Base-by-base conservation (phyloP, 495 filamentous ascomycete genomes). In the Cetradonia linearis region DNA sequence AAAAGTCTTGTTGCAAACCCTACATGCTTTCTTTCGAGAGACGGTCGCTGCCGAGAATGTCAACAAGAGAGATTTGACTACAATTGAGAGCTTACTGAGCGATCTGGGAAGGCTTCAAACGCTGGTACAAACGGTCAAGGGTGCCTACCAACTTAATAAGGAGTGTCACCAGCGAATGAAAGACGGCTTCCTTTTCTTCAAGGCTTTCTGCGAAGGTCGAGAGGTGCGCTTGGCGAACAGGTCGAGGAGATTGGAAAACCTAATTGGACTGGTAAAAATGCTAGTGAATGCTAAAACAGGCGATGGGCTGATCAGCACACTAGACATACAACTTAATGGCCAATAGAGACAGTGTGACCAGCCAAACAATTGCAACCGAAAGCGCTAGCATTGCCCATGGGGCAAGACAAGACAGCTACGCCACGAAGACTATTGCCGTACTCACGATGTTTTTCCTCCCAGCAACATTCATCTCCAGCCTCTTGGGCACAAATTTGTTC, bases 401-500 rank as follows among this genome's bases (percentile, higher is more conserved):
- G 2, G 59, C 59, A 13, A 38, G 59, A 28, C 59, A 61, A 55
- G 59, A 61, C 37, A 53, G 59, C 38, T 50, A 48, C 7, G 63
- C 70, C 16, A 71, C 70, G 70, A 67, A 67, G 40, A 69, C 69
- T 1, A 70, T 73, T 48, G 68, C 71, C 33, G 63, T 71, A 16
- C 58, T 70, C 25, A 70, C 68, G 0, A 65, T 74, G 50, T 54
- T 64, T 11, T 72, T 74, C 59, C 62, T 74, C 2, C 71, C 71
- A 7, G 69, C 66, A 6, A 73, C 72, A 0, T 74, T 71, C 62
- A 55, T 73, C 31, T 55, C 71, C 68, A 76, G 62, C 67, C 54
- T 61, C 37, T 20, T 55, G 10, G 59, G 59, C 18, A 61, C 59
- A 3, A 61, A 61, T 16, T 23, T 61, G 2, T 48, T 55, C 5